Evolutionary conservation across 2,329 filamentous ascomycete genomes (phyloP), one percentile per base, ranked within the genome.

Genomic region (Trichoderma aggressivum): DNA sequence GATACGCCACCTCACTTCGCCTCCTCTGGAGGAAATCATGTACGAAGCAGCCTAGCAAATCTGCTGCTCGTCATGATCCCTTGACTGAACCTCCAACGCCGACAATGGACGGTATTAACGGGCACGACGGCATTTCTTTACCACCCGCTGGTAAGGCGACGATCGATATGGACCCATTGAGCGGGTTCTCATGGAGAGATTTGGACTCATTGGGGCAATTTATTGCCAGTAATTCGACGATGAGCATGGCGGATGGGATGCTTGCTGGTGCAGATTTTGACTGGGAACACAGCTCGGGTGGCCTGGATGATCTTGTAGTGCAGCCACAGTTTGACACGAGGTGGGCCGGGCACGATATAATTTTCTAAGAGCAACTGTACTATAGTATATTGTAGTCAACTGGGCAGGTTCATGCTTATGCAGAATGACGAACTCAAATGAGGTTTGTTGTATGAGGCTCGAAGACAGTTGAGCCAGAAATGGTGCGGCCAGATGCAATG

Each of bases 261-360:
- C 59, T 62, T 28, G 14, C 34, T 62, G 34, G 59, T n/a, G 34
- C 34, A n/a, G 59, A 62, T 7, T 62, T 43, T n/a, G 59, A 62
- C n/a, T 62, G 59, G 59, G 59, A 62, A 43, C 59, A 62, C 16
- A 62, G 59, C 24, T 62, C 59, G 5, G 59, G 59, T 12, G 59
- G 59, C 1, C 34, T 62, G 34, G 59, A 62, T 28, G 59, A 62
- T 43, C 59, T 62, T 14, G 43, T 47, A 21, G 59, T 62, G 24
- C 59, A 62, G 59, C 59, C 59, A 26, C 59, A 62, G 59, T 62
- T 62, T 43, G 59, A 62, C 34, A 62, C 59, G 10, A 43, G 59
- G 16, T 62, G 59, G 59, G 59, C 24, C 5, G 59, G 59, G 21
- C 59, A 62, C 14, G 59, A 62, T 28, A 62, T 62, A 43, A 62